Evolutionary conservation across 1,284 basidiomycete genomes (phyloP).

Genomic region (Vanrija humicola): DNA sequence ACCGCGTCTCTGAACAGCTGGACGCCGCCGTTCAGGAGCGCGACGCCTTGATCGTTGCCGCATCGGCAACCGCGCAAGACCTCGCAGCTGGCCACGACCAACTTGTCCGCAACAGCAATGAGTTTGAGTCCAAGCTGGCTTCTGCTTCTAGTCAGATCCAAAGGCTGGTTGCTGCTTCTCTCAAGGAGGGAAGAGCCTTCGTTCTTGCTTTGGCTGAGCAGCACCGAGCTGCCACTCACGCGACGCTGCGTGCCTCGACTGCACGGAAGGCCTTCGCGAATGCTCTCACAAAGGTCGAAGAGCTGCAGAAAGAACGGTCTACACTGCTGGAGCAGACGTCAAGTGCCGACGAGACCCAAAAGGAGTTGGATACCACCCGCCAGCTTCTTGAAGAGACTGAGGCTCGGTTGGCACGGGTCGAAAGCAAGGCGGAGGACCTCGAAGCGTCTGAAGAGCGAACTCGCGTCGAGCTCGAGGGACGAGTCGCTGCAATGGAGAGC

Average conservation of each 20-base stretch:
- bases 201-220: slow-evolving; percentile 11
- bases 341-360: background rate
- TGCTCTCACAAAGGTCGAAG: background rate
- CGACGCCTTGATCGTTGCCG: too few species aligned
- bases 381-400: slow-evolving; percentile 3
- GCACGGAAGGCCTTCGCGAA: background rate
- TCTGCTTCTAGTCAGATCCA: background rate
- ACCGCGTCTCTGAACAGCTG: too few species aligned
- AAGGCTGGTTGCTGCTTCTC: background rate
- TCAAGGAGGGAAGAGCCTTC: background rate
- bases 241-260: background rate
- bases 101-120: background rate
- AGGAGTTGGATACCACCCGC: background rate
- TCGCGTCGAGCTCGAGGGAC: slow-evolving; percentile 17
- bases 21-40: too few species aligned
- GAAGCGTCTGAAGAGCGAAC: too few species aligned
- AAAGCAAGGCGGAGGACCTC: too few species aligned
- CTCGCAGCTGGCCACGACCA: background rate
- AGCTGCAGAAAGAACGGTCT: slow-evolving; percentile 4
- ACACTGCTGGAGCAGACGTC: slow-evolving; percentile 1
- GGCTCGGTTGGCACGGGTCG: background rate
- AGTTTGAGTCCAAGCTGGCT: background rate
- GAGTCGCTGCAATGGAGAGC: slow-evolving; percentile 28
- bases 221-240: background rate
- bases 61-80: background rate